Evolutionary conservation across 108 stramenopile genomes (phyloP).

Genomic region (Cyclotella cryptica): DNA sequence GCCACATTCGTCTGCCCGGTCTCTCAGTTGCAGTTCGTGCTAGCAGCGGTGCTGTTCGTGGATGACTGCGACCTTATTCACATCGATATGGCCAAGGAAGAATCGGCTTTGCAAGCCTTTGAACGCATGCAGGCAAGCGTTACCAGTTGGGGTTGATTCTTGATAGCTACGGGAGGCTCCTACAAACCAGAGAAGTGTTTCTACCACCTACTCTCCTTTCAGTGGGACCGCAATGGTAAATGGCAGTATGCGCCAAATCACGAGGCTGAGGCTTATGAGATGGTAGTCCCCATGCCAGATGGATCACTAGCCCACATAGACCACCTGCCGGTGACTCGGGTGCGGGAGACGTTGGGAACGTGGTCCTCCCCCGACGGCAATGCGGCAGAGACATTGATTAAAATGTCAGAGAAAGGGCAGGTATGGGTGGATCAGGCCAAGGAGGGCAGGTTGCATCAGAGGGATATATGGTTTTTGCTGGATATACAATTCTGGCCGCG

Average conservation of each 20-base stretch:
- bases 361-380: conserved; percentile 9
- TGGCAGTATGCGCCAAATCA: conserved; percentile 13
- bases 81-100: too few species aligned
- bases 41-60: too few species aligned
- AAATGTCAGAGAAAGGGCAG: conserved; percentile 8
- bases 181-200: too few species aligned
- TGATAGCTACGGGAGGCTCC: conserved; percentile 21
- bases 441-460: too few species aligned
- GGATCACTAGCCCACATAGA: neutral
- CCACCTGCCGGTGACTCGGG: neutral
- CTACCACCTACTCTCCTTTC: too few species aligned
- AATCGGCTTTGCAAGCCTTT: neutral
- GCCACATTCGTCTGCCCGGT: too few species aligned
- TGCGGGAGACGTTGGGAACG: too few species aligned
- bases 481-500: conserved; percentile 21
- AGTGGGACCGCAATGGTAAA: too few species aligned
- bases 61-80: too few species aligned
- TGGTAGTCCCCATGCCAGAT: conserved; percentile 12
- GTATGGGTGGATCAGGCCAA: conserved; percentile 9
- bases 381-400: neutral
- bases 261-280: neutral
- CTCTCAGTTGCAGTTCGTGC: too few species aligned
- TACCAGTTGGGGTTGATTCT: conserved; percentile 11
- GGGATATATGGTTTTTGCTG: neutral
- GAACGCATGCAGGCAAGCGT: conserved; percentile 8